Evolutionary conservation across 768 basidiomycete species (phyloP).

Genomic region (Hygrocybe punicea): DNA sequence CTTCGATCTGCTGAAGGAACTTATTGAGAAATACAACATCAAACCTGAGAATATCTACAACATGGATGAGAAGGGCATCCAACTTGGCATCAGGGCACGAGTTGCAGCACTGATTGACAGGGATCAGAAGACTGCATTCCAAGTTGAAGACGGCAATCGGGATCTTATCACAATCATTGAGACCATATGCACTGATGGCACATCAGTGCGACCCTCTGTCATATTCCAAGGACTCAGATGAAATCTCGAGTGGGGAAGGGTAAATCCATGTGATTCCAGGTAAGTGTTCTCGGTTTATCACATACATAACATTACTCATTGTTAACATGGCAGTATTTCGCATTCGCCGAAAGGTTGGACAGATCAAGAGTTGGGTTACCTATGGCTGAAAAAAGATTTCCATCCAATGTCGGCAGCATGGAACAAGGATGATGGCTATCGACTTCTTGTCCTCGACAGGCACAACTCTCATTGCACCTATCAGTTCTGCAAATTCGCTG

Average conservation of each 20-base stretch:
- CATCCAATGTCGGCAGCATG: constrained; percentile 10
- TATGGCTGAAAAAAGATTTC: constrained; percentile 25
- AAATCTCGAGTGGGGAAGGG: constrained; percentile 11
- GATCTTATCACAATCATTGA: constrained; percentile 45
- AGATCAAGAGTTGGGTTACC: constrained; percentile 18
- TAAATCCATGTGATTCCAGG: constrained; percentile 18
- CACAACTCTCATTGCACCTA: background rate
- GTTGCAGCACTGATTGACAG: constrained; percentile 18
- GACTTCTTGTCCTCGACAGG: background rate
- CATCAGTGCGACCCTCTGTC: background rate
- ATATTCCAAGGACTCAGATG: constrained; percentile 10
- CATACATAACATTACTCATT: background rate
- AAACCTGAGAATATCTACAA: constrained; percentile 30
- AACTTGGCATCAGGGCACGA: constrained; percentile 22
- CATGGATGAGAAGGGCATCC: constrained; percentile 33
- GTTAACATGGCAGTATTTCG: constrained; percentile 8
- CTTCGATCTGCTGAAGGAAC: constrained; percentile 21
- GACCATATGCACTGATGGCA: constrained; percentile 37
- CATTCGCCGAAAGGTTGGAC: constrained; percentile 29
- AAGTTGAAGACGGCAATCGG: constrained; percentile 28
- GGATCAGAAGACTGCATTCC: constrained; percentile 16
- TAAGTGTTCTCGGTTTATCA: background rate
- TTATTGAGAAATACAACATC: constrained; percentile 24
- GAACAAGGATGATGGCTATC: background rate
- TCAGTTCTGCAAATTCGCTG: background rate